These are phyloP conservation scores for Arctium lappa DNA, from an alignment of 129 eudicot species.

Conservation along the genomic window DNA sequence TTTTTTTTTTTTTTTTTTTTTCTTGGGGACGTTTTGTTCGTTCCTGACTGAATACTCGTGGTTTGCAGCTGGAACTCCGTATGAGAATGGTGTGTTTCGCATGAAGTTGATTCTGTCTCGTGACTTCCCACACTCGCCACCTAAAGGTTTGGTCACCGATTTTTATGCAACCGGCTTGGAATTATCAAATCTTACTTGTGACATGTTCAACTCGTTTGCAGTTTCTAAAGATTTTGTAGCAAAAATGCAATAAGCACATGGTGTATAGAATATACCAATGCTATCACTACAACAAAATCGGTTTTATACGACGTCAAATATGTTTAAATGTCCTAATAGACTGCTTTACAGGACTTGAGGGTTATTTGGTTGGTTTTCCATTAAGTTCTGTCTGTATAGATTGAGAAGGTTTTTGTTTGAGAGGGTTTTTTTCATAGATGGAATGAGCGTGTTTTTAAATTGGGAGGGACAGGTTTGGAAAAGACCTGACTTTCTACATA, in stretches of 20 bases:
- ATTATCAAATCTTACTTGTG: neutral
- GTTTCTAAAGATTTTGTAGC: no score
- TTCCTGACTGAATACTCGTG: conserved; percentile 3
- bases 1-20: neutral
- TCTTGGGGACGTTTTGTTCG: neutral
- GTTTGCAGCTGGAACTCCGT: conserved; percentile 90
- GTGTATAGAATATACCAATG: neutral
- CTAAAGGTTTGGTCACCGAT: conserved; percentile 53
- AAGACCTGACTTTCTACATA: no score
- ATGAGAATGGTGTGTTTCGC: conserved; percentile 78
- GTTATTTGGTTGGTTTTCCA: no score
- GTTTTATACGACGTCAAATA: neutral
- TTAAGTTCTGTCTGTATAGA: no score
- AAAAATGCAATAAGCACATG: neutral
- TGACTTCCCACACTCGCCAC: conserved; percentile 85
- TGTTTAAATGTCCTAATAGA: neutral
- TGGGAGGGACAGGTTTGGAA: no score
- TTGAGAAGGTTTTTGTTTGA: no score
- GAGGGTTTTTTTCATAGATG: no score
- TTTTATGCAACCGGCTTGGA: neutral
- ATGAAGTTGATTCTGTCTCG: conserved; percentile 77
- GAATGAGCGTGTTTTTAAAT: no score
- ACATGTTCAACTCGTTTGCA: no score
- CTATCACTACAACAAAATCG: neutral
- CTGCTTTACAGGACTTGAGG: no score